Evolutionary conservation across 768 basidiomycete species (phyloP), one percentile per base, ranked within the genome.

Genomic region (Tephrocybe sp.): DNA sequence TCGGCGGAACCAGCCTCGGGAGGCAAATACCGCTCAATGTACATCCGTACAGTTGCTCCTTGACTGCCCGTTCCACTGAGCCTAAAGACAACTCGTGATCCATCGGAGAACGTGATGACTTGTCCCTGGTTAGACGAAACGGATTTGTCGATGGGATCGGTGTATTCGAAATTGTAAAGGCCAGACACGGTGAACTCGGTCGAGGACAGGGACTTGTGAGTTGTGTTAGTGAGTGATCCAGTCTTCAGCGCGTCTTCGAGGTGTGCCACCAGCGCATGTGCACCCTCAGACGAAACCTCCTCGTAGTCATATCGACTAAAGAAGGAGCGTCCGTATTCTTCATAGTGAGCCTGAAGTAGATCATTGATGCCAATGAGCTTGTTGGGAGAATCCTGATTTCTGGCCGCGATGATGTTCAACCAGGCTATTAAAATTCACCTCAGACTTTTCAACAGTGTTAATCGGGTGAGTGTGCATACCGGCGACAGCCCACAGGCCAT

Each of bases 261-360:
- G 62, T 84, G 76, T 27, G 77, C 79, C 62, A 98, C 92, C 55
- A 99, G 76, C 53, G 84, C 83, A 61, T 90, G 82, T 37, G 97
- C 97, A 26, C 89, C 92, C 30, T 89, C 89, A 0, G 94, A 92
- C 2, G 91, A 79, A 38, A 97, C 92, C 67, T 98, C 97, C 66
- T 99, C 97, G 74, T 99, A 99, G 72, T 99, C 97, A 70, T 99
- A 98, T 54, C 95, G 88, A 60, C 90, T 95, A 80, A 99, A 99
- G 84, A 97, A 98, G 40, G 87, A 93, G 52, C 97, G 92, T 36
- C 97, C 97, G 69, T 99, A 98, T 60, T 79, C 85, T 54, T 80
- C 77, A 72, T 98, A 99, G 76, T 95, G 93, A 61, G 80, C 81
- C 58, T 83, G 76, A 18, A 96, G 81, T 53, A 99, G 72, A 63